A percentile compares a stretch with the other conserved stretches of the same genome.
These are phyloP conservation scores for Cryptococcus sp. DNA, from an alignment of 1,284 basidiomycete species.

Conservation along the genomic window DNA sequence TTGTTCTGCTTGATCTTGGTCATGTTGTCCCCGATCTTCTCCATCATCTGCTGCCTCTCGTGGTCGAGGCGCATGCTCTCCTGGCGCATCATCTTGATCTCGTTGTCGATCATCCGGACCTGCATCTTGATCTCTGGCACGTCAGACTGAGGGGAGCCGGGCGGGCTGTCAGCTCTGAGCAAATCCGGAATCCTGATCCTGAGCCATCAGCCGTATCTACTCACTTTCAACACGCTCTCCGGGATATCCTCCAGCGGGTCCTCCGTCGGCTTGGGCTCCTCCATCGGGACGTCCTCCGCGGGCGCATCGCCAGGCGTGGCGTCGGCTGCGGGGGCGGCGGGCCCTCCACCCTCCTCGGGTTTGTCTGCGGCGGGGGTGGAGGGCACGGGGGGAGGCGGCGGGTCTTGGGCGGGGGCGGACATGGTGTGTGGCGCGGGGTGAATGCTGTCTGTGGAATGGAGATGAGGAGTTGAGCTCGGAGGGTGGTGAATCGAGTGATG, in stretches of 20 bases:
- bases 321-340: background rate
- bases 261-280: conserved; percentile 31
- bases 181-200: no score
- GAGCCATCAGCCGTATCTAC: conserved; percentile 4
- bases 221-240: conserved; percentile 40
- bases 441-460: background rate
- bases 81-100: conserved; percentile 93
- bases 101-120: conserved; percentile 87
- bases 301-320: conserved; percentile 6
- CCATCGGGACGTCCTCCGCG: conserved; percentile 32
- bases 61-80: conserved; percentile 88
- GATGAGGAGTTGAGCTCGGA: background rate
- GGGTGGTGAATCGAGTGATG: background rate
- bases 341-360: conserved; percentile 13
- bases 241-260: conserved; percentile 49
- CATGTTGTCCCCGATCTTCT: conserved; percentile 96
- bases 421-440: conserved; percentile 11
- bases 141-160: conserved; percentile 49
- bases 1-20: conserved; percentile 99
- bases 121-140: conserved; percentile 83
- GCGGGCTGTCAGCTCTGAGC: background rate
- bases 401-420: conserved; percentile 32
- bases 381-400: conserved; percentile 26
- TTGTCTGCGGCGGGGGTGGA: conserved; percentile 9
- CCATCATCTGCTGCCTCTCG: conserved; percentile 92